Base-by-base conservation (phyloP, 2,329 filamentous ascomycete species). In the Aspergillus tamarii region DNA sequence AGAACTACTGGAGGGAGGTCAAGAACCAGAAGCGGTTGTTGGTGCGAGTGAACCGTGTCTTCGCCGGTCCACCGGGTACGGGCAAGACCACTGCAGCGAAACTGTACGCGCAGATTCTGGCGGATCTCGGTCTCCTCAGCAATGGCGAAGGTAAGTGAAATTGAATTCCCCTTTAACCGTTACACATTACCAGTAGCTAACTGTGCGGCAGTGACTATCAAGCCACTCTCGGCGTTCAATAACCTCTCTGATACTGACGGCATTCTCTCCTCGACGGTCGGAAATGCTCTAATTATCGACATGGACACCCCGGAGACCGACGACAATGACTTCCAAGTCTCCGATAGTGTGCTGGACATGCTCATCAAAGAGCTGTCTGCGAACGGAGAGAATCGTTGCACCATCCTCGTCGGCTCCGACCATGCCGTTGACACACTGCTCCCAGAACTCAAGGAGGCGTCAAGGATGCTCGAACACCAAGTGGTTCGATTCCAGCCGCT, bases 41-140 rank as follows among this genome's bases (percentile, higher is more conserved):
- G 1, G 45, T 69, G 9, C 60, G 64, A n/a, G 50, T 66, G 14
- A 68, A 69, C 50, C 60, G 69, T 14, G 57, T 69, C 19, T 70
- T 70, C 53, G 61, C 61, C 12, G 69, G 69, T 5, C 66, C 67
- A 7, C 57, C 61, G n/a, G 69, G 69, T 2, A 69, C 69, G 4
- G 69, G 69, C 11, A 70, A 70, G 55, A 67, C 62, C 23, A 69
- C 69, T 10, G 69, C 69, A n/a, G 68, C 68, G 12, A 59, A 63
- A 28, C 46, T 70, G 16, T 70, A 70, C 53, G 67, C 64, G 6
- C 59, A 63, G 39, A 65, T 70, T 26, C 39, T 70, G 39, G 64
- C 66, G 8, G 68, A 70, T 23, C 46, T 70, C 48, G 69, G 65
- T 19, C 36, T 69, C 3, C 54, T 70, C 26, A 61, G 28, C 14